A percentile compares a stretch with the other conserved stretches of the same genome.
These are phyloP conservation scores for Apiospora sp. DNA, from an alignment of 2,329 filamentous ascomycete genomes.

Conservation along the genomic window DNA sequence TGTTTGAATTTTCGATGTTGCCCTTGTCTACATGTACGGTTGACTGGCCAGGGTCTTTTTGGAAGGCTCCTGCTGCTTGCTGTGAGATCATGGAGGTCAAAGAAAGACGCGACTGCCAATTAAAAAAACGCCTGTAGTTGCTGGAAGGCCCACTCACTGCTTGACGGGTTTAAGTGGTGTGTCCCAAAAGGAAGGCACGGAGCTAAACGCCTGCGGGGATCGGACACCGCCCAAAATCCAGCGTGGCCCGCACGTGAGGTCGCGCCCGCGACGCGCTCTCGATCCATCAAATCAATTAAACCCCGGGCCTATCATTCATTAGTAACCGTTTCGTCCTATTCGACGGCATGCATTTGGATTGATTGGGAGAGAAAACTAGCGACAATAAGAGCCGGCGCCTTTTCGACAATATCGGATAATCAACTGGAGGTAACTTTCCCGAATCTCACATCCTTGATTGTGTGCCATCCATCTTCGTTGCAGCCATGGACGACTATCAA, in stretches of 20 bases:
- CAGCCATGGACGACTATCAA: slow-evolving; percentile 67
- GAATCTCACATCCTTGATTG: not conserved
- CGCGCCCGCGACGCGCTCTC: slow-evolving; percentile 36
- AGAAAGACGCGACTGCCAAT: slow-evolving; percentile 29
- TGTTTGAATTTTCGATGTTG: not conserved
- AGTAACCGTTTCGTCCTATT: slow-evolving; percentile 2
- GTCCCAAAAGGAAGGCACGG: not conserved
- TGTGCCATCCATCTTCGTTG: not conserved
- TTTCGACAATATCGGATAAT: not conserved
- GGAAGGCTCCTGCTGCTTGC: not conserved
- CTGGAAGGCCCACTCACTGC: not conserved
- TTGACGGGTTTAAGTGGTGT: not conserved
- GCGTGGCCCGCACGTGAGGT: slow-evolving; percentile 43
- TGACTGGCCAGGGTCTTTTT: not conserved
- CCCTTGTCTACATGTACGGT: not conserved
- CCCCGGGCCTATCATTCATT: not conserved
- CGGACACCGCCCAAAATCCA: not conserved
- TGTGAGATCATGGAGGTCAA: not conserved
- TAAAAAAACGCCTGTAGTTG: slow-evolving; percentile 22
- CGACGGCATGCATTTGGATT: not conserved
- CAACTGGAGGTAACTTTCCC: not conserved
- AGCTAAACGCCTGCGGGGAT: too few relatives aligned
- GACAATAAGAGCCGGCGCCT: not conserved
- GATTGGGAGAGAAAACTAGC: not conserved
- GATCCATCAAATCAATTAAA: slow-evolving; percentile 19